Evolutionary conservation across 441 rosid species (phyloP).

Genomic region (Bocquillonia castaneifolia): DNA sequence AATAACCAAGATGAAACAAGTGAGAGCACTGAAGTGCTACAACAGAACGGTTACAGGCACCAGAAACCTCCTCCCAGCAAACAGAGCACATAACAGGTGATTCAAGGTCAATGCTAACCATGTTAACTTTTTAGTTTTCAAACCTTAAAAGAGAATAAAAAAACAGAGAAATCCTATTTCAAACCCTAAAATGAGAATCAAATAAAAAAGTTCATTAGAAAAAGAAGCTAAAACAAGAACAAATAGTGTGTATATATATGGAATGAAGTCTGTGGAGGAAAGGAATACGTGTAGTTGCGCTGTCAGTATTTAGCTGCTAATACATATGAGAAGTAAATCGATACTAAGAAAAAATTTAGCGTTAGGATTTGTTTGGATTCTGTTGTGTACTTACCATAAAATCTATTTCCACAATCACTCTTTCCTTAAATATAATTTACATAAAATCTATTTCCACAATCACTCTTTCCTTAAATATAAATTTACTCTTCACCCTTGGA

Average conservation of each 20-base stretch:
- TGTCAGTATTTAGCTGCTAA: background rate
- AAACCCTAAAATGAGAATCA: background rate
- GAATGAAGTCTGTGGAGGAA: background rate
- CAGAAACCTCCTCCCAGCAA: constrained; percentile 2
- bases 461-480: background rate
- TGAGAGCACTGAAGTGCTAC: constrained; percentile 9
- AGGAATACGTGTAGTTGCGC: background rate
- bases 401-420: no score
- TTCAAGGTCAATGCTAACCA: background rate
- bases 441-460: no score
- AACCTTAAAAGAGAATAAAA: background rate
- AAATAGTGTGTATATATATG: background rate
- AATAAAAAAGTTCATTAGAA: background rate
- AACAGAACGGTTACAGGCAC: background rate
- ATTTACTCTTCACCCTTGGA: background rate
- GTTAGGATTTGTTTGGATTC: background rate
- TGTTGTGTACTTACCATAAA: background rate
- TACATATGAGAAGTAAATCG: background rate
- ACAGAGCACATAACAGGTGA: background rate
- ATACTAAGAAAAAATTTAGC: background rate
- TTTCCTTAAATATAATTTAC: no score
- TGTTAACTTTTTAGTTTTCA: background rate
- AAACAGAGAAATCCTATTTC: no score
- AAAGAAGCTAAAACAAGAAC: background rate
- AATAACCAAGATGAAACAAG: constrained; percentile 9